These are phyloP conservation scores for Cylindrotheca closterium DNA, from an alignment of 108 stramenopile species.

Conservation along the genomic window DNA sequence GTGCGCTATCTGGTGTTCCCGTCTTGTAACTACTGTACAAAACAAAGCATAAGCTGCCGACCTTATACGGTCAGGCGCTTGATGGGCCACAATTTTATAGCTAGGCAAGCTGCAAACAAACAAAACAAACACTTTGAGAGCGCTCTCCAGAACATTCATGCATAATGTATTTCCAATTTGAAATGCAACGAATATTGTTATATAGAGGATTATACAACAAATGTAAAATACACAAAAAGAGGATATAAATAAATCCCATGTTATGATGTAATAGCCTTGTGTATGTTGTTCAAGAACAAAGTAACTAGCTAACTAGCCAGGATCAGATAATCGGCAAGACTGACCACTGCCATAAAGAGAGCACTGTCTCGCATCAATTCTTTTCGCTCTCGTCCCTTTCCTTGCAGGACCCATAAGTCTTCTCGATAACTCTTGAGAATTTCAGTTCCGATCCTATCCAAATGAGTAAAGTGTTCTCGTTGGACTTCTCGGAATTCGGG, in stretches of 20 bases:
- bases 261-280: no score
- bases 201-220: no score
- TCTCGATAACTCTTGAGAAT: conserved; percentile 75
- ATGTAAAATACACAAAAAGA: no score
- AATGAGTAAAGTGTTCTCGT: conserved; percentile 70
- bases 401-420: conserved; percentile 80
- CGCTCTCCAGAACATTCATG: no score
- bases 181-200: no score
- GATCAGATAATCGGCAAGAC: conserved; percentile 64
- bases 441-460: conserved; percentile 77
- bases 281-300: not conserved
- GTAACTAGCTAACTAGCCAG: conserved; percentile 2
- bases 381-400: conserved; percentile 66
- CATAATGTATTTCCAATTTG: no score
- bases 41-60: no score
- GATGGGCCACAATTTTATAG: no score
- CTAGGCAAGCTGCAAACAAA: no score
- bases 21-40: conserved; percentile 14
- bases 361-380: conserved; percentile 66
- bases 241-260: no score
- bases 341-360: conserved; percentile 71
- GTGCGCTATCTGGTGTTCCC: conserved; percentile 31
- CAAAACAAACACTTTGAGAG: no score
- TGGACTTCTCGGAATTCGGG: conserved; percentile 82
- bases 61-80: no score